Evolutionary conservation across 257 asterid genomes (phyloP), one percentile per base, ranked within the genome.

Genomic region (Marsdenia floribunda): DNA sequence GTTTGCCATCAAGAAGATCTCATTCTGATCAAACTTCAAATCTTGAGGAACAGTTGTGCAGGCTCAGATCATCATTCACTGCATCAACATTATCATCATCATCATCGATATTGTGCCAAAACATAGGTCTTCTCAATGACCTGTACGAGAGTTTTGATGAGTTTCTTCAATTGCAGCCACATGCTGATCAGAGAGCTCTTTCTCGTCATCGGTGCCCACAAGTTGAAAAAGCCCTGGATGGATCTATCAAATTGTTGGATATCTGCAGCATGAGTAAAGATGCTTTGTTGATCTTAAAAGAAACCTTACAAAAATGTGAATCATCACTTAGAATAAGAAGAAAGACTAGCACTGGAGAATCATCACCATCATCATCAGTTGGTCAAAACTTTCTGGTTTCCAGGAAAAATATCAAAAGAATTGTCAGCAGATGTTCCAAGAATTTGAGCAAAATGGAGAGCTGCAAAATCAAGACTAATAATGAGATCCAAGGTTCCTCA

Each of bases 261-360:
- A 64, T 61, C 4, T 86, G 76, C 65, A 73, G 68, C 22, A 29
- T 75, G 38, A 24, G 68, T 0, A 78, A 50, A 66, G 88, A 86
- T 15, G 38, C 74, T 58, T 44, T 71, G 24, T 6, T 15, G 46
- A 73, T 46, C 0, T 61, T 73, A 26, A 86, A 64, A 66, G 85
- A 57, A 70, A 66, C 68, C 54, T 38, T 82, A 15, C 76, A 76
- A 55, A 70, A 76, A 42, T 72, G 75, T 8, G 68, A 78, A 44
- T 83, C 73, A 50, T 85, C 73, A 37, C 46, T 77, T 44, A 69
- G 87, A 50, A 80, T 86, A 71, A 71, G 66, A 42, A 77, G n/a
- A 72, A 69, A 29, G 33, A 0, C 49, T 6, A 7, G 49, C 0
- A 6, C 13, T 55, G 49, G 60, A 33, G 74, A 71, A 49, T 71